Conservation (phyloP, 768 basidiomycete species). For the Suillus weaverae region DNA sequence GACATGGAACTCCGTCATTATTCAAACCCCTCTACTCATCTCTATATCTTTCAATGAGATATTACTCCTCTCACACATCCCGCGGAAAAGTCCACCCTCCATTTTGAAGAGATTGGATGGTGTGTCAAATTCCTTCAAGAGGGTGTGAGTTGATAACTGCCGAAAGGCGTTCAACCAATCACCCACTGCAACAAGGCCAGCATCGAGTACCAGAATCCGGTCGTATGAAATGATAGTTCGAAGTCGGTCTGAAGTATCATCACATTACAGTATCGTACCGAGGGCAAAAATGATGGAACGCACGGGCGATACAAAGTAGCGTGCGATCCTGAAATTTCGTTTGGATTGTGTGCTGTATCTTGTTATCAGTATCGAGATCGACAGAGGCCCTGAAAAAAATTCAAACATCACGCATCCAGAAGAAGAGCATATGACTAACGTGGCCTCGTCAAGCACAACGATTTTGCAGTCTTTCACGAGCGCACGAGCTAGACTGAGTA, state of each 20-base stretch:
- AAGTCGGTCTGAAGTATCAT: slow-evolving; percentile 36
- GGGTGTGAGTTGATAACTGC: not conserved
- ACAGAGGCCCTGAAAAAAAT: slow-evolving; percentile 30
- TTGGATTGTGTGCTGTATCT: slow-evolving; percentile 48
- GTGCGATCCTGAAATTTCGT: slow-evolving; percentile 49
- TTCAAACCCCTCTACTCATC: not conserved
- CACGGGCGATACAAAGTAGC: slow-evolving; percentile 47
- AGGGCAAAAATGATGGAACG: slow-evolving; percentile 27
- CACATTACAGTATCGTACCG: not conserved
- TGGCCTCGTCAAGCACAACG: slow-evolving; percentile 48
- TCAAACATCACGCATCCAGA: slow-evolving; percentile 28
- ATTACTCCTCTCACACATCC: slow-evolving; percentile 56
- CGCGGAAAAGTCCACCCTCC: slow-evolving; percentile 53
- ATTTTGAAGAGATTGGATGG: slow-evolving; percentile 38
- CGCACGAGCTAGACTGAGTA: slow-evolving; percentile 55
- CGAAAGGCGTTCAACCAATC: not conserved
- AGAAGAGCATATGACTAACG: slow-evolving; percentile 13
- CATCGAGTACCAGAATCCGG: slow-evolving; percentile 66
- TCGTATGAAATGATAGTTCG: slow-evolving; percentile 63
- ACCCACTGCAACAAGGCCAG: slow-evolving; percentile 55
- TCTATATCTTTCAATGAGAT: slow-evolving; percentile 50
- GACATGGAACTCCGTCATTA: not conserved
- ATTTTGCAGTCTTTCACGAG: slow-evolving; percentile 51
- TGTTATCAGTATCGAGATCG: slow-evolving; percentile 50
- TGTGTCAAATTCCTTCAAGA: slow-evolving; percentile 55